phyloP scores from a whole-genome alignment of 2,329 filamentous ascomycete genomes.

The Xylaria arbuscula region DNA sequence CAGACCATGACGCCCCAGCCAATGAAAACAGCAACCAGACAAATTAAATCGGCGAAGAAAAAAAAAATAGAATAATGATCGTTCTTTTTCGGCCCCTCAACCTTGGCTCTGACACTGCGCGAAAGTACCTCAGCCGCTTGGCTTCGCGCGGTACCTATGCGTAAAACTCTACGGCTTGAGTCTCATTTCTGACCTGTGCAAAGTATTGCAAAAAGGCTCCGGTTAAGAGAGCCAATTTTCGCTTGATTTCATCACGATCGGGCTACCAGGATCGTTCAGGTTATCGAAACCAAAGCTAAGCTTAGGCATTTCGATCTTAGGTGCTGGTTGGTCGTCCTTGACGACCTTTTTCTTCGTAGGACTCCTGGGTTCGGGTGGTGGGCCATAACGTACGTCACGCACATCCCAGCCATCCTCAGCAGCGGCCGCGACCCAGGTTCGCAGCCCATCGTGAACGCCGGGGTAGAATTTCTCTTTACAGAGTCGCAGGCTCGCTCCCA shows the following conservation, averaged over 20 bases:
- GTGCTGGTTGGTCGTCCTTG: slow-evolving; percentile 64
- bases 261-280: slow-evolving; percentile 34
- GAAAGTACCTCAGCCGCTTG: slow-evolving; percentile 8
- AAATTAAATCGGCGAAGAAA: slow-evolving; percentile 29
- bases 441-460: slow-evolving; percentile 86
- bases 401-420: slow-evolving; percentile 90
- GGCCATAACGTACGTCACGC: slow-evolving; percentile 80
- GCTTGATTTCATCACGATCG: slow-evolving; percentile 36
- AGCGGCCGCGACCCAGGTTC: slow-evolving; percentile 90
- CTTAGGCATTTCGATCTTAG: slow-evolving; percentile 70
- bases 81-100: slow-evolving; percentile 14
- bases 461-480: slow-evolving; percentile 99
- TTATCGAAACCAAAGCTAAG: slow-evolving; percentile 61
- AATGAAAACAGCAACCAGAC: slow-evolving; percentile 31
- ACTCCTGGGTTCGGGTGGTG: slow-evolving; percentile 56
- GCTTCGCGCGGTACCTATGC: slow-evolving; percentile 3
- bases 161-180: neutral
- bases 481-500: slow-evolving; percentile 84
- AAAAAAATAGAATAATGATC: slow-evolving; percentile 2
- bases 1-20: slow-evolving; percentile 34
- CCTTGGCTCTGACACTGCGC: slow-evolving; percentile 18
- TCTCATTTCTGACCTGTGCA: slow-evolving; percentile 14
- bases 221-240: slow-evolving; percentile 50
- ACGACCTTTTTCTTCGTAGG: slow-evolving; percentile 59
- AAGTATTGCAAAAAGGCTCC: slow-evolving; percentile 38